Evolutionary conservation across 345 rosid genomes (phyloP), one percentile per base, ranked within the genome.

Genomic region (Gossypium bickii): DNA sequence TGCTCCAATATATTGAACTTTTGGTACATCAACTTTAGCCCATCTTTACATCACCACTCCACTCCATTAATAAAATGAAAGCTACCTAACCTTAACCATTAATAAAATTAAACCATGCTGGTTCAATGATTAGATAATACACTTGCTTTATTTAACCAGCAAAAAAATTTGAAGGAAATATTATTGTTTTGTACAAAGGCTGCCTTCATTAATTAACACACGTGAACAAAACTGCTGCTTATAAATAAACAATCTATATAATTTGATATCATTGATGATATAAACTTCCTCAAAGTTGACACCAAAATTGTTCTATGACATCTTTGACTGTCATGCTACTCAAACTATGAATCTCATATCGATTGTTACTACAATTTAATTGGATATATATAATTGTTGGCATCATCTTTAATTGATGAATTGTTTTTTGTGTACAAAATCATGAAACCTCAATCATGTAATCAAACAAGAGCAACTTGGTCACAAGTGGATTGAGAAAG

Each of bases 201-300:
- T 59, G 71, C 72, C 25, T 73, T 57, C 55, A 25, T 63, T 20
- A 25, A 18, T 13, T 38, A 7, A 45, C 67, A 68, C 82, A 80
- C 82, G 83, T 78, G 80, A 70, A 70, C 61, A 61, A 59, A 56
- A 49, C 58, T 64, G 34, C 44, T 12, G 66, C 44, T 63, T 62
- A 62, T 8, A 13, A 5, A 34, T 34, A 62, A 47, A 12, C 12
- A 12, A 47, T 17, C 22, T 38, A 45, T 17, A 38, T 10, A 17
- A 63, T 63, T 45, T 63, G 22, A 63, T 44, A 63, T 20, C 41
- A 34, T 34, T 34, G 41, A 34, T 34, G 41, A 45, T 45, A 2
- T 18, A 12, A 7, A 16, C 67, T 62, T 62, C 47, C 18, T 12
- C 67, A 1, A 34, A 34, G 38, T 34, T 34, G 38, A 34, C 6